Base-by-base conservation (phyloP, 106 monocot species). In the Allium cepa region DNA sequence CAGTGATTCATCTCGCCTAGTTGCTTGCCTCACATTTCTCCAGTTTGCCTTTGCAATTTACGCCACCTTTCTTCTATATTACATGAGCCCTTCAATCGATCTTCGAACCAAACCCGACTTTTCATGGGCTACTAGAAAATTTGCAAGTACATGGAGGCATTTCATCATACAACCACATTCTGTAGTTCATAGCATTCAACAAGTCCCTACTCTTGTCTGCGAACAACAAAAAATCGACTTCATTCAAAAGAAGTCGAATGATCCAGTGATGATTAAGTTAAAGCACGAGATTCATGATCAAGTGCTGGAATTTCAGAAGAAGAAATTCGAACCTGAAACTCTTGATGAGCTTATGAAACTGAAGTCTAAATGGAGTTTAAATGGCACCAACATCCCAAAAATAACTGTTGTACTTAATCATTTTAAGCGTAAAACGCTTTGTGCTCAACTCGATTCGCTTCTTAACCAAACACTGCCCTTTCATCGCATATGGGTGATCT, bases 31-130 rank as follows among this genome's bases (percentile, higher is more conserved):
- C 57, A 93, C 99, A 17, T 85, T 78, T 17, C 85, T 99, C 26
- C 99, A 99, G 45, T 85, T 99, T 16, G 75, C 76, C 15, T 99
- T 99, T 47, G 99, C 93, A 1, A 74, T 93, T n/a, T 99, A 99
- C 60, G 99, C 99, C 45, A 99, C 99, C 13, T 93, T 93, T 69
- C 99, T 99, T 11, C 85, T 99, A 56, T 99, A 99, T 77, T 99
- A 93, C 83, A 99, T 99, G 99, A 93, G 90, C 83, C 99, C 99
- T 10, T 10, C 83, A 8, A 73, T 99, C 4, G 99, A 99, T 50
- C 78, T 99, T 3, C 78, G 85, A 49, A 59, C 75, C 6, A 99
- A 93, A 56, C 85, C 99, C 0, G 99, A 99, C 47, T 85, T 99
- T 66, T 53, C 79, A 8, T 99, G 99, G 99, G 85, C 99, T 27